Percentiles rank a stretch among this genome's conserved stretches.
phyloP scores from a whole-genome alignment of 1,139 yeast species.

The Pichia inconspicua region DNA sequence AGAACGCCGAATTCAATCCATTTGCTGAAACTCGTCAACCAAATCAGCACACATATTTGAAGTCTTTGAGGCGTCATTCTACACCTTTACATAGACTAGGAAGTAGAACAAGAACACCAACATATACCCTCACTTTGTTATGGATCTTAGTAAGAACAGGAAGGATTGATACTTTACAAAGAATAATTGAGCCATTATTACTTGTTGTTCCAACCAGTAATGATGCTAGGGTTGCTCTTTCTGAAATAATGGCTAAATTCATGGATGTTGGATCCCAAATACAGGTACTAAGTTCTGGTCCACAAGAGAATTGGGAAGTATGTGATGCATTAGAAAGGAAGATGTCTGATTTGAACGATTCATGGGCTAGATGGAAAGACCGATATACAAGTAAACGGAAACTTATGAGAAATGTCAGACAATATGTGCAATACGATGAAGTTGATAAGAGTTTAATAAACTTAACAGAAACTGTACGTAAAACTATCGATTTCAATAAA shows the following conservation, averaged over 20 bases:
- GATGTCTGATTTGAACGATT: conserved; percentile 6
- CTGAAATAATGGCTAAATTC: conserved; percentile 12
- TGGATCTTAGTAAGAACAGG: conserved; percentile 30
- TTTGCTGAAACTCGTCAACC: background rate
- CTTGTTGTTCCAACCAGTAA: conserved; percentile 35
- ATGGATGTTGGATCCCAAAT: conserved; percentile 17
- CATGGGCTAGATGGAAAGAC: conserved; percentile 13
- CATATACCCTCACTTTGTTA: conserved; percentile 29
- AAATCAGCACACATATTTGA: conserved; percentile 5
- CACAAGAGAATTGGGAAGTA: conserved; percentile 5
- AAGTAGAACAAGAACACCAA: conserved; percentile 30
- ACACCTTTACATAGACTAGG: conserved; percentile 32
- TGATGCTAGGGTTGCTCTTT: conserved; percentile 17
- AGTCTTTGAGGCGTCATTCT: conserved; percentile 5
- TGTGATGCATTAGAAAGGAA: conserved; percentile 1
- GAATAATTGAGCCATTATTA: conserved; percentile 32
- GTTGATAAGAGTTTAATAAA: conserved; percentile 1
- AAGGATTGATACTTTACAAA: conserved; percentile 19
- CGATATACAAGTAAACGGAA: conserved; percentile 8
- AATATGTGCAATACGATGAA: conserved; percentile 3
- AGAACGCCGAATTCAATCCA: conserved; percentile 7
- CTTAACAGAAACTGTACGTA: conserved; percentile 1
- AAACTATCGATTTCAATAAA: background rate
- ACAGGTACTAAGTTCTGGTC: conserved; percentile 7
- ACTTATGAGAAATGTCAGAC: conserved; percentile 5